Evolutionary conservation across 306 rosid genomes (phyloP), one percentile per base, ranked within the genome.

Genomic region (Cicer arietinum): DNA sequence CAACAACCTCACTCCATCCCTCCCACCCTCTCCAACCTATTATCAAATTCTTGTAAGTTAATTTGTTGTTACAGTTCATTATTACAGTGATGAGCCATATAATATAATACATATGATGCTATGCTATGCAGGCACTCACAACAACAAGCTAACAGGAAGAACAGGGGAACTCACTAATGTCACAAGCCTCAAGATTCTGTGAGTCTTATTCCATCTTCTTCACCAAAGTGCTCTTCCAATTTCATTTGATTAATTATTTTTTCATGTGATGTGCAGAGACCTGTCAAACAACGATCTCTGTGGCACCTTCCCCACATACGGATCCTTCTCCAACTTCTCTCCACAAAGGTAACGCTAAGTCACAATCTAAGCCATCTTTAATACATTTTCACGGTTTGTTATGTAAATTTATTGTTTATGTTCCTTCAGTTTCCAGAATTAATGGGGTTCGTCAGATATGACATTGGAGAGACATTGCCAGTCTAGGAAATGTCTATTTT

Each of bases 371-470:
- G 45, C 9, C 45, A 42, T 42, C 45, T 42, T 42, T 42, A 42
- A 42, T 30, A 3, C 35, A 30, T 30, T 30, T 30, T 30, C 35
- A 30, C 35, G 4, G 35, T 30, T 30, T 30, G 5, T 30, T 30
- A 3, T 57, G 63, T 22, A 30, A 57, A 20, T 10, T 22, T 67
- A 48, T 68, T 71, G 59, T 71, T 69, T 16, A 46, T 68, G 14
- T 62, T 54, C 53, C 61, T 59, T 88, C 84, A 93, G 98, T 86
- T 93, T 58, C 96, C 98, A 46, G 90, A 90, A 71, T 86, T 93
- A 67, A 85, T 93, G 95, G 98, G 98, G 45, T 93, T 90, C 75
- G 98, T 93, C 77, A 88, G 96, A 82, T 93, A 93, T 56, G 93
- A 88, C 47, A 59, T 92, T 90, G 85, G 88, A 80, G 96, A 58